These are phyloP conservation scores for Dictyostelium firmibasis DNA, from an alignment of 78 protist species.

Conservation along the genomic window DNA sequence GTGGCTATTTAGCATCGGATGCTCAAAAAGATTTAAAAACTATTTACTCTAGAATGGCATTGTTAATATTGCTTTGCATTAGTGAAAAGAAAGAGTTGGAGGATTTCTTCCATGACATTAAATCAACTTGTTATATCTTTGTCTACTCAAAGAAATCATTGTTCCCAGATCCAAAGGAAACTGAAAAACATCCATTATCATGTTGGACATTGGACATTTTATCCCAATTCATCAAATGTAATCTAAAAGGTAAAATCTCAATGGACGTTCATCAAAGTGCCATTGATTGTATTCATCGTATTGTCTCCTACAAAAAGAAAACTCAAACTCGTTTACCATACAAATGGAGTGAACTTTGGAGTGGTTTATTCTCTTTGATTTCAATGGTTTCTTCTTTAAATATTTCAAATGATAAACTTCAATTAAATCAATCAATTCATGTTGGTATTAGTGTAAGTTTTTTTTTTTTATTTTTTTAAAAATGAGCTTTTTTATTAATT, in stretches of 20 bases:
- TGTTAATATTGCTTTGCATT: constrained; percentile 5
- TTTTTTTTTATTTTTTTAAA: not conserved
- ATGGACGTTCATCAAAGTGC: constrained; percentile 40
- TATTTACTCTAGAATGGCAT: constrained; percentile 2
- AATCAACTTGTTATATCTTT: constrained; percentile 54
- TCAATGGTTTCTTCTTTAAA: not conserved
- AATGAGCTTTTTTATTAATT: not conserved
- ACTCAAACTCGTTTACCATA: constrained; percentile 31
- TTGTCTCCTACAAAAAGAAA: constrained; percentile 51
- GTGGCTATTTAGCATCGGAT: constrained; percentile 47
- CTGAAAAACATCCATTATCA: constrained; percentile 49
- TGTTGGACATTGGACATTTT: constrained; percentile 19
- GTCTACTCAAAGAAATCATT: constrained; percentile 61
- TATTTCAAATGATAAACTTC: not conserved
- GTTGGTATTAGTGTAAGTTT: constrained; percentile 48
- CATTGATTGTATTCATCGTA: constrained; percentile 31
- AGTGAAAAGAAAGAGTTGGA: constrained; percentile 42
- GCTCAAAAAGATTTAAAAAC: constrained; percentile 28
- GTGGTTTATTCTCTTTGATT: constrained; percentile 21
- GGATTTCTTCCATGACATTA: constrained; percentile 62
- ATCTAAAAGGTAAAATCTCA: constrained; percentile 60
- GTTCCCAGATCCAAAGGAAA: constrained; percentile 70
- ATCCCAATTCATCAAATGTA: constrained; percentile 68
- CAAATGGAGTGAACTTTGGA: constrained; percentile 68
- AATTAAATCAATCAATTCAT: constrained; percentile 19